A percentile compares a stretch with the other conserved stretches of the same genome.
phyloP scores from a whole-genome alignment of 1,139 yeast genomes.

The Hemisphaericaspora lyxosophila region DNA sequence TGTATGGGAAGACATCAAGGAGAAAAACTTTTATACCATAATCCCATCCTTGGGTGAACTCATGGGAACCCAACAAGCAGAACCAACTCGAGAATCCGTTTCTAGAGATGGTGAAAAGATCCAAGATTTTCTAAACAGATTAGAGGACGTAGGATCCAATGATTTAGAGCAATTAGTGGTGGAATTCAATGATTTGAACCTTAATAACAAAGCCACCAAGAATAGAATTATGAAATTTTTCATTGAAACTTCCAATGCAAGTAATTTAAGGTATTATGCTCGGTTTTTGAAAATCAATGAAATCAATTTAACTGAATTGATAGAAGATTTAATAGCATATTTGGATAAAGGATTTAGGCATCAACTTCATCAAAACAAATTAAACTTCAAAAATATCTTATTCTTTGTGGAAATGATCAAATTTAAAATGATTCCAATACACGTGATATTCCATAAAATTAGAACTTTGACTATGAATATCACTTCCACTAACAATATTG shows the following conservation, averaged over 20 bases:
- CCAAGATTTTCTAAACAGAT: constrained; percentile 39
- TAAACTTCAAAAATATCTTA: constrained; percentile 57
- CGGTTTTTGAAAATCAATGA: constrained; percentile 67
- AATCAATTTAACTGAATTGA: constrained; percentile 48
- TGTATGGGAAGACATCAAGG: constrained; percentile 70
- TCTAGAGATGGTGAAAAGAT: constrained; percentile 45
- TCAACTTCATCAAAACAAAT: constrained; percentile 51
- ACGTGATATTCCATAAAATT: constrained; percentile 70
- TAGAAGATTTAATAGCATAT: constrained; percentile 53
- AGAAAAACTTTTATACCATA: constrained; percentile 56
- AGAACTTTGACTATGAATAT: constrained; percentile 55
- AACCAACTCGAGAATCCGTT: constrained; percentile 1
- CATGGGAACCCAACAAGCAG: constrained; percentile 25
- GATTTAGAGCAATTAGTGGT: constrained; percentile 57
- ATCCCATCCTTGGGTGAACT: constrained; percentile 29
- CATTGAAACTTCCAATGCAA: constrained; percentile 45
- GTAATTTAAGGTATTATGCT: constrained; percentile 51
- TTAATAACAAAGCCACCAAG: constrained; percentile 75
- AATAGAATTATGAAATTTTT: constrained; percentile 60
- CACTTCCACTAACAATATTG: constrained; percentile 58
- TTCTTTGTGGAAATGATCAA: constrained; percentile 76
- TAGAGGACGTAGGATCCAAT: constrained; percentile 48
- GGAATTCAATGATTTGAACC: constrained; percentile 50
- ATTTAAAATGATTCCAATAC: constrained; percentile 72
- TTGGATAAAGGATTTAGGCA: constrained; percentile 63